These are phyloP conservation scores for Phanerochaete sordida DNA, from an alignment of 768 basidiomycete genomes.

Conservation along the genomic window DNA sequence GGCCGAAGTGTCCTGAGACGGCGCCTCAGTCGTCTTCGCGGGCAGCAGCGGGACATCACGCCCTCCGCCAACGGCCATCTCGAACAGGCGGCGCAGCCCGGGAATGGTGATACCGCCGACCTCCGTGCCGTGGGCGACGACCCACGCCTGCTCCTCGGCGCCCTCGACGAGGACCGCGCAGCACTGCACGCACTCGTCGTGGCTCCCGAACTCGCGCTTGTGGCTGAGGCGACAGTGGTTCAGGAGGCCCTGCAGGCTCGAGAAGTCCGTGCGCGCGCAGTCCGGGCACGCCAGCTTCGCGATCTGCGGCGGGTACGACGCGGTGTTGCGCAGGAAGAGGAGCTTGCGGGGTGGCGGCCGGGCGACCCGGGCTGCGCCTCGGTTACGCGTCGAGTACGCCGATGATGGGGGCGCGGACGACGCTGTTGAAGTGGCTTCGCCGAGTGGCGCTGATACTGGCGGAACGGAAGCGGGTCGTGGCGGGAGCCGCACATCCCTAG, in stretches of 20 bases:
- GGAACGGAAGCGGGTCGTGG: slow-evolving; percentile 8
- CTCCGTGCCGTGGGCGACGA: slow-evolving; percentile 36
- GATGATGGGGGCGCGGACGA: not conserved
- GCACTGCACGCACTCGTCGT: slow-evolving; percentile 47
- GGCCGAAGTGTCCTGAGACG: not conserved
- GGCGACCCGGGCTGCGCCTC: slow-evolving; percentile 14
- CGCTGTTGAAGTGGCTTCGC: too few species aligned
- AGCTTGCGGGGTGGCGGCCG: slow-evolving; percentile 29
- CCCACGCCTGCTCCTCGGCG: slow-evolving; percentile 30
- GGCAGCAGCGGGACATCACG: slow-evolving; percentile 14
- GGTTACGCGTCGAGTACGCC: slow-evolving; percentile 15
- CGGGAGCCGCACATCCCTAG: slow-evolving; percentile 22
- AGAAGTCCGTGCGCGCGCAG: slow-evolving; percentile 45
- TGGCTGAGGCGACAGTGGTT: slow-evolving; percentile 52
- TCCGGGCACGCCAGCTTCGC: slow-evolving; percentile 39
- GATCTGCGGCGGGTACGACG: slow-evolving; percentile 28
- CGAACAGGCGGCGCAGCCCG: slow-evolving; percentile 44
- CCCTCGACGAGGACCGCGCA: slow-evolving; percentile 36
- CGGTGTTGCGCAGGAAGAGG: slow-evolving; percentile 36
- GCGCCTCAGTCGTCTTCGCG: not conserved
- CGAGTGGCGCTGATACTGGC: too few species aligned
- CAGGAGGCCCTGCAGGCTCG: slow-evolving; percentile 47
- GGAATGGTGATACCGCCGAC: slow-evolving; percentile 40
- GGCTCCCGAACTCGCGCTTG: slow-evolving; percentile 43
- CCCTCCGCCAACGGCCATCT: slow-evolving; percentile 42